Conservation (phyloP, 768 basidiomycete species). For the Pleurotus citrinopileatus region DNA sequence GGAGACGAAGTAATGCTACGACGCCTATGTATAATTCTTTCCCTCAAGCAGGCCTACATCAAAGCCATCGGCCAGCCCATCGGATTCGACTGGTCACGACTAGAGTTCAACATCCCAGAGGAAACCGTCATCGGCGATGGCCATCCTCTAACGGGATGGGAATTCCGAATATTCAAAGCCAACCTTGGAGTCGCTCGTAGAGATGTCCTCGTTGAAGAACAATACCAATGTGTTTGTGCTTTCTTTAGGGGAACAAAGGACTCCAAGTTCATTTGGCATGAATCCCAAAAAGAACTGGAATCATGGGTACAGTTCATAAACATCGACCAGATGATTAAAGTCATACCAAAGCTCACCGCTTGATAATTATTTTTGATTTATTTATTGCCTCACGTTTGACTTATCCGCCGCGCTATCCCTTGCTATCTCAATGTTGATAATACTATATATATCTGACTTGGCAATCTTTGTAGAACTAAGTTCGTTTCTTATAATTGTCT, state of each 20-base stretch:
- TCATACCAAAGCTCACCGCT: slow-evolving; percentile 73
- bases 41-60: slow-evolving; percentile 80
- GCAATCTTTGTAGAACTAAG: background rate
- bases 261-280: slow-evolving; percentile 71
- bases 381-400: background rate
- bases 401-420: background rate
- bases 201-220: slow-evolving; percentile 55
- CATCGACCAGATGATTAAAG: slow-evolving; percentile 78
- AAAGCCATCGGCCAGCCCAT: slow-evolving; percentile 79
- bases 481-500: background rate
- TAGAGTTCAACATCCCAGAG: slow-evolving; percentile 75
- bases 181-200: slow-evolving; percentile 65
- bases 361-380: slow-evolving; percentile 15
- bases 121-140: slow-evolving; percentile 65
- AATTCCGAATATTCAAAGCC: slow-evolving; percentile 78
- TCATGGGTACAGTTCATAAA: slow-evolving; percentile 85
- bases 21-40: slow-evolving; percentile 72
- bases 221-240: slow-evolving; percentile 75
- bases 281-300: slow-evolving; percentile 62
- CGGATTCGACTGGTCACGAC: slow-evolving; percentile 78
- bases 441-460: background rate
- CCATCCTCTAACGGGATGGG: slow-evolving; percentile 74
- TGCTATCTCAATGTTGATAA: background rate
- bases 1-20: slow-evolving; percentile 67
- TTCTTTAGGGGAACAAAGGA: slow-evolving; percentile 70